Evolutionary conservation across 1,284 basidiomycete species (phyloP), one percentile per base, ranked within the genome.

Genomic region (Ganoderma lingzhi): DNA sequence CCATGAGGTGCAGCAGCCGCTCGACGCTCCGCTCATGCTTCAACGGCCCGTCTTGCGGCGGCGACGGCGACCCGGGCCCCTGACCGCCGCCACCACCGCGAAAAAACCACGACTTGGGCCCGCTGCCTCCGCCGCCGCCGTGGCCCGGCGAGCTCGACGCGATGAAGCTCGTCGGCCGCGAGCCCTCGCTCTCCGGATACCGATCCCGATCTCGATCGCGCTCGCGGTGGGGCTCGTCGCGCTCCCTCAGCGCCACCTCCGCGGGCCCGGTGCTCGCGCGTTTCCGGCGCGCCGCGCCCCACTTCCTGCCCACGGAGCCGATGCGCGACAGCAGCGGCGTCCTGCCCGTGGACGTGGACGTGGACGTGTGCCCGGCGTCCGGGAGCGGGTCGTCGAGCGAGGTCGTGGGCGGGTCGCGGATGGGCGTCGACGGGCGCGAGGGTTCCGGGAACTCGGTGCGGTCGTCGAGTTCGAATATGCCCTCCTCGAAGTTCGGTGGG

Each of bases 301-400:
- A 91, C 74, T 86, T 88, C 77, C 84, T 86, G 60, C 78, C 77
- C 41, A 88, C 84, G 0, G 85, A 86, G 14, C 86, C 86, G 73
- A 88, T 86, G 53, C 87, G 84, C 3, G 85, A 83, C 10, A 88
- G 79, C 0, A 88, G 80, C 0, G 86, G 84, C 0, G 80, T 80
- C 75, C 81, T 81, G 44, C 58, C 66, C 19, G 48, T 69, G n/a
- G 70, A 69, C 23, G 23, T 23, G 23, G 23, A 0, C 23, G 23
- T 23, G n/a, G 71, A 69, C n/a, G 71, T 71, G 66, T 71, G 67
- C 0, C 67, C 69, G 44, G 69, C 62, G 30, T 80, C 71, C 55
- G 77, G 63, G 68, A 76, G 45, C 12, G 72, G 37, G 48, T 72
- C 58, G 65, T 78, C 56, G 19, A 75, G 63, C 56, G 79, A 70